A percentile compares a stretch with the other conserved stretches of the same genome.
Evolutionary conservation across 768 basidiomycete genomes (phyloP).

Genomic region (Filobasidium floriforme): DNA sequence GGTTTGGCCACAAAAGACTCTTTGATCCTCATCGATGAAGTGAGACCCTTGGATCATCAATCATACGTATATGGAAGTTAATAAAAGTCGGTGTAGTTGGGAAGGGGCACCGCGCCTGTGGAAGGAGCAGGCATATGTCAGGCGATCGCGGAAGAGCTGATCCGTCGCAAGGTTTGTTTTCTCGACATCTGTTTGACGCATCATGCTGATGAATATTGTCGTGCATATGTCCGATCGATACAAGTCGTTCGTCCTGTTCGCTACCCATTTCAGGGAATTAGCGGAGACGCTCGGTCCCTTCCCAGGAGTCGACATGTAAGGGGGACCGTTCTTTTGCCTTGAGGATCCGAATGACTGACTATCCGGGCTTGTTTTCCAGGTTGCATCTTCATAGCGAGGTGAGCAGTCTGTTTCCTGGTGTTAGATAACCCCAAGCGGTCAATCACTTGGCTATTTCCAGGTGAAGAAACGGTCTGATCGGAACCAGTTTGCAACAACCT

Average conservation of each 20-base stretch:
- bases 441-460: conserved; percentile 25
- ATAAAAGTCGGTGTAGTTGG: conserved; percentile 48
- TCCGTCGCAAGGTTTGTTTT: conserved; percentile 67
- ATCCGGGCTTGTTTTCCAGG: conserved; percentile 47
- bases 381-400: conserved; percentile 77
- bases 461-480: conserved; percentile 20
- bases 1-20: conserved; percentile 60
- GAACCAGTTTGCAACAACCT: conserved; percentile 33
- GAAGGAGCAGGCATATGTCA: conserved; percentile 56
- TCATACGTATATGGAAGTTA: not conserved
- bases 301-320: conserved; percentile 74
- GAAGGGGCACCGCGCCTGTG: conserved; percentile 69
- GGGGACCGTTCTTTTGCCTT: conserved; percentile 4
- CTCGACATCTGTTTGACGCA: conserved; percentile 47
- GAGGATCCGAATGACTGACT: conserved; percentile 11
- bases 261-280: conserved; percentile 85
- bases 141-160: conserved; percentile 49
- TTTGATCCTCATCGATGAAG: conserved; percentile 81
- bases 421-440: too few relatives aligned
- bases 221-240: too few relatives aligned
- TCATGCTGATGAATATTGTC: too few relatives aligned
- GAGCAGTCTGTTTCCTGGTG: conserved; percentile 14
- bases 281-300: conserved; percentile 64
- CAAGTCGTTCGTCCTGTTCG: conserved; percentile 50
- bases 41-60: conserved; percentile 6